Percentiles rank a stretch among this genome's conserved stretches.
phyloP scores from a whole-genome alignment of 805 yeast genomes.

The Kluyveromyces nonfermentans region DNA sequence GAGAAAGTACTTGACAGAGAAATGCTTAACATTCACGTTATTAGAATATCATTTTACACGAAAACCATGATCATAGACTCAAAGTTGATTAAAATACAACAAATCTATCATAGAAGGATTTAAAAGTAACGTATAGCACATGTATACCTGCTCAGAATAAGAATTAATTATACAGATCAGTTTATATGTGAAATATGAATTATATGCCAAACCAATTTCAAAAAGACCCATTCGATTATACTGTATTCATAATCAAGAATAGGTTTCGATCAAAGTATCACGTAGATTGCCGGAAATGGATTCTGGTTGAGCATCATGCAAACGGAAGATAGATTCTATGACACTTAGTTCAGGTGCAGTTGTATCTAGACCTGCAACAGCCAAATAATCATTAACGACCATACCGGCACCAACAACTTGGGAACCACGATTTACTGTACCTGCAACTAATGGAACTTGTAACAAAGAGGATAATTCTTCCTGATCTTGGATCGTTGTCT shows the following conservation, averaged over 20 bases:
- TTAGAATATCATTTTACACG: too few relatives aligned
- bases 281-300: conserved; percentile 76
- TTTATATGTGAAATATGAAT: background rate
- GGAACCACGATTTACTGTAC: conserved; percentile 97
- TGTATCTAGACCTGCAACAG: conserved; percentile 94
- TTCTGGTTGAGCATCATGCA: conserved; percentile 86
- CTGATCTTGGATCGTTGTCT: conserved; percentile 94
- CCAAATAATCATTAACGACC: conserved; percentile 97
- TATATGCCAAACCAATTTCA: background rate
- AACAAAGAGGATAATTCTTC: conserved; percentile 92
- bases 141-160: background rate
- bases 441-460: conserved; percentile 97
- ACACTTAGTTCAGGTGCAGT: conserved; percentile 98
- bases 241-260: conserved; percentile 39
- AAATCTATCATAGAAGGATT: too few relatives aligned
- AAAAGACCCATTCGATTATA: background rate
- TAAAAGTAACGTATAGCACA: too few relatives aligned
- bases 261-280: conserved; percentile 88
- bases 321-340: conserved; percentile 88
- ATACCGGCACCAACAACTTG: conserved; percentile 97
- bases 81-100: too few relatives aligned
- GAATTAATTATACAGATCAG: conserved; percentile 3
- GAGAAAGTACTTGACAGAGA: too few relatives aligned
- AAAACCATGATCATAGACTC: too few relatives aligned
- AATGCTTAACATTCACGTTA: too few relatives aligned